phyloP scores from a whole-genome alignment of 768 basidiomycete species.

The Kwoniella botswanensis region DNA sequence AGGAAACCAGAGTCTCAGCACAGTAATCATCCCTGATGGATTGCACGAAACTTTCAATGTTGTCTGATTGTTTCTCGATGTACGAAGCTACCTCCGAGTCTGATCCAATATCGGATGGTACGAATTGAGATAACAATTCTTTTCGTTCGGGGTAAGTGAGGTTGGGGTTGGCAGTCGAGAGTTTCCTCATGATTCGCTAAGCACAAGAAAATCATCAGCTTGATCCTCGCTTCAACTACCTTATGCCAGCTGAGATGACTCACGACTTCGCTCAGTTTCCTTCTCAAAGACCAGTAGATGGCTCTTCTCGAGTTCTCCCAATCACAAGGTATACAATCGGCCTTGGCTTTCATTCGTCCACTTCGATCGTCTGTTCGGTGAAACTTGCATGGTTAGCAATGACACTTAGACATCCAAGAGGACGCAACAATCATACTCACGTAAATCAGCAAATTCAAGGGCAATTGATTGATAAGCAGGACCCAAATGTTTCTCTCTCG shows the following conservation, averaged over 20 bases:
- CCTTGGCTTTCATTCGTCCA: slow-evolving; percentile 97
- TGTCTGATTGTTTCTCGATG: slow-evolving; percentile 43
- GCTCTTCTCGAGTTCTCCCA: slow-evolving; percentile 89
- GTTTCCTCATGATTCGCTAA: slow-evolving; percentile 60
- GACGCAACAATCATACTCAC: slow-evolving; percentile 62
- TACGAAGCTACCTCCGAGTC: slow-evolving; percentile 46
- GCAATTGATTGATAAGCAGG: slow-evolving; percentile 95
- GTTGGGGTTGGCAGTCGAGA: slow-evolving; percentile 75
- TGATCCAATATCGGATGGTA: slow-evolving; percentile 51
- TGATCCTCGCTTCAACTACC: slow-evolving; percentile 64
- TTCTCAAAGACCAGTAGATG: slow-evolving; percentile 91
- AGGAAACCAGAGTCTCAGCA: slow-evolving; percentile 42
- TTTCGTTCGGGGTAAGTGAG: slow-evolving; percentile 71
- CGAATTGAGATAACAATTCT: slow-evolving; percentile 68
- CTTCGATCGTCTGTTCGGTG: slow-evolving; percentile 66
- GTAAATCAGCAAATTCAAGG: slow-evolving; percentile 91
- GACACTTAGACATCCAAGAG: no score
- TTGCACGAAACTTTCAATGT: slow-evolving; percentile 41
- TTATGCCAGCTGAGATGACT: slow-evolving; percentile 5
- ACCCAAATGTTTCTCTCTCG: slow-evolving; percentile 77
- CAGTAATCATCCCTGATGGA: slow-evolving; percentile 44
- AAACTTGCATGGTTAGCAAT: neutral
- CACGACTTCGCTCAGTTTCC: slow-evolving; percentile 55
- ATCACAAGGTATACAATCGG: slow-evolving; percentile 80
- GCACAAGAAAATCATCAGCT: slow-evolving; percentile 43